phyloP scores from a whole-genome alignment of 1,139 yeast genomes.

The Nakaseomyces delphensis region DNA sequence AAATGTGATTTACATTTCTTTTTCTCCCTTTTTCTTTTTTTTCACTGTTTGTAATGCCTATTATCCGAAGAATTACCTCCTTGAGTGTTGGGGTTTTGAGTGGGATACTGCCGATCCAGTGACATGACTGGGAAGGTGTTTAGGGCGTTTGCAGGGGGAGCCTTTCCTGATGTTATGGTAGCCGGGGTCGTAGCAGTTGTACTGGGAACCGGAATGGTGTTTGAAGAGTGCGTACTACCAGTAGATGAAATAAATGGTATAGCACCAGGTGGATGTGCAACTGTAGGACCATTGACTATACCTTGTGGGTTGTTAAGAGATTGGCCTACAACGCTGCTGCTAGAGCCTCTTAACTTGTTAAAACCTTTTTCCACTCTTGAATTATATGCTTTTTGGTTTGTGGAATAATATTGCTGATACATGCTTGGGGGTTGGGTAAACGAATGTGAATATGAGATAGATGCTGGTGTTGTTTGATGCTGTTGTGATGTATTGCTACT shows the following conservation, averaged over 20 bases:
- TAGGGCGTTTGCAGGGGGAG: neutral
- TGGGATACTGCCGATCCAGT: neutral
- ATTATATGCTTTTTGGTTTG: conserved; percentile 4
- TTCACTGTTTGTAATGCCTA: neutral
- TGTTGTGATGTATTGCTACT: neutral
- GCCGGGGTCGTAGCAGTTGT: conserved; percentile 1
- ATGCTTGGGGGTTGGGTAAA: conserved; percentile 3
- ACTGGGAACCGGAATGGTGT: neutral
- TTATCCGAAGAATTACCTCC: neutral
- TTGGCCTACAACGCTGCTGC: neutral
- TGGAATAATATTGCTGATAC: conserved; percentile 5
- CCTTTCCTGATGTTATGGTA: neutral
- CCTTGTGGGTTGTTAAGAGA: neutral
- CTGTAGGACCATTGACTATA: neutral
- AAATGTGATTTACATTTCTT: no score
- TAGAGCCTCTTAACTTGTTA: neutral
- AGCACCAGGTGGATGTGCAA: neutral
- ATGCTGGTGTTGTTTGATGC: conserved; percentile 2
- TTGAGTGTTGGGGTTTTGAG: neutral
- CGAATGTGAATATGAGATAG: conserved; percentile 2
- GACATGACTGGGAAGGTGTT: neutral
- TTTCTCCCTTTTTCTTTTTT: neutral
- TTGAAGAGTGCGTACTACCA: conserved; percentile 1
- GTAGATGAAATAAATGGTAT: neutral
- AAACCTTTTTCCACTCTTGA: conserved; percentile 1